A percentile compares a stretch with the other conserved stretches of the same genome.
These are phyloP conservation scores for Colletotrichum sansevieriae DNA, from an alignment of 2,329 filamentous ascomycete genomes.

Conservation along the genomic window DNA sequence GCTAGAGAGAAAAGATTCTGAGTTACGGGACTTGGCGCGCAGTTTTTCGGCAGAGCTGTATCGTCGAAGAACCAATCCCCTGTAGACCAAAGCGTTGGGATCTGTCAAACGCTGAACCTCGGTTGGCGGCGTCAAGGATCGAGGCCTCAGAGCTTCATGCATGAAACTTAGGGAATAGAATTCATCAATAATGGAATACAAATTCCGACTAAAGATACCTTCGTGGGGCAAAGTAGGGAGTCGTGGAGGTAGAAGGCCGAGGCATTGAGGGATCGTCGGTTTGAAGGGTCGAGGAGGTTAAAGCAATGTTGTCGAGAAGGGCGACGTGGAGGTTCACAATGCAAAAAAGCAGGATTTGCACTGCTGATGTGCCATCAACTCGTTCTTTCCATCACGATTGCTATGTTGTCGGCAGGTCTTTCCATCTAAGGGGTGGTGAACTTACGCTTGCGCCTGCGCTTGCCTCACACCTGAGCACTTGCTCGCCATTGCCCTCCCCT, in stretches of 20 bases:
- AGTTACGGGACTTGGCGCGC: not conserved
- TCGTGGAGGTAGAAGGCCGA: not conserved
- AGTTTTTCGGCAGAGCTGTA: conserved; percentile 30
- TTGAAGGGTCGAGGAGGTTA: conserved; percentile 1
- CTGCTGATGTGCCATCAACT: too few relatives aligned
- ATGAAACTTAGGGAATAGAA: conserved; percentile 13
- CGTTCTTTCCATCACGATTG: not conserved
- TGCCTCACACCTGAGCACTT: not conserved
- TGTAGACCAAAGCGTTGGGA: conserved; percentile 23
- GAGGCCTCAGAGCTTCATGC: conserved; percentile 12
- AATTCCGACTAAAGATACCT: conserved; percentile 4
- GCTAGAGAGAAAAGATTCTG: not conserved
- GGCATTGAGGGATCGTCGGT: not conserved
- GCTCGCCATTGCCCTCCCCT: too few relatives aligned
- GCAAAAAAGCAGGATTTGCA: not conserved
- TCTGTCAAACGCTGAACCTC: conserved; percentile 32
- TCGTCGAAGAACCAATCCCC: conserved; percentile 16
- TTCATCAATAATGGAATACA: not conserved
- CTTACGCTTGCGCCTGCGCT: not conserved
- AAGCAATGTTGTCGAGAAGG: not conserved
- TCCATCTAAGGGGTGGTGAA: not conserved
- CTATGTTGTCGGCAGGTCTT: not conserved
- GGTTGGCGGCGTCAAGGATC: conserved; percentile 33
- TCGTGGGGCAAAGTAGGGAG: conserved; percentile 1
- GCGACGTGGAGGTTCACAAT: not conserved